Conservation (phyloP, 2,329 filamentous ascomycete genomes). For the Penicillium sp. region DNA sequence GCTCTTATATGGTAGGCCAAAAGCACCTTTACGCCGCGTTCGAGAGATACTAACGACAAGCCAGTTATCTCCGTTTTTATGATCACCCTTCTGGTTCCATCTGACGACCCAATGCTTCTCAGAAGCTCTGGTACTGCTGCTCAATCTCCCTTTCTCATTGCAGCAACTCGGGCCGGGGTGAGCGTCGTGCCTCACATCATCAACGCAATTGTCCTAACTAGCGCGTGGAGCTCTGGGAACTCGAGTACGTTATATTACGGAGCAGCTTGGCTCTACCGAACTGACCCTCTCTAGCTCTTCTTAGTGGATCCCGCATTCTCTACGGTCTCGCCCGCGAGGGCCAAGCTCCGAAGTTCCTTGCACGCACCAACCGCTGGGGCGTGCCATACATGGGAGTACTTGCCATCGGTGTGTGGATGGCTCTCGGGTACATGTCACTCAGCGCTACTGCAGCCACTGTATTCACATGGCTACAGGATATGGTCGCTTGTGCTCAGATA, state of each 20-base stretch:
- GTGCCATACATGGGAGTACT: conserved; percentile 58
- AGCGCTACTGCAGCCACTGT: conserved; percentile 54
- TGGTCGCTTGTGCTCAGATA: conserved; percentile 40
- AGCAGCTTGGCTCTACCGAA: not conserved
- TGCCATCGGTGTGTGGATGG: conserved; percentile 53
- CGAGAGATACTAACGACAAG: not conserved
- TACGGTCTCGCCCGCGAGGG: conserved; percentile 38
- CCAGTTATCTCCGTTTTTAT: conserved; percentile 53
- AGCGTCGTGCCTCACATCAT: conserved; percentile 13
- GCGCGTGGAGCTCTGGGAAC: conserved; percentile 42
- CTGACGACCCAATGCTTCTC: conserved; percentile 47
- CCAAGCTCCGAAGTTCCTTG: conserved; percentile 34
- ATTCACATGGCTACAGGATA: conserved; percentile 66
- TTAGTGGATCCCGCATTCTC: conserved; percentile 35
- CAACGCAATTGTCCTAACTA: conserved; percentile 12
- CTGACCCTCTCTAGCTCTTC: conserved; percentile 9
- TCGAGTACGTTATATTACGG: conserved; percentile 25
- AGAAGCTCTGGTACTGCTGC: conserved; percentile 48
- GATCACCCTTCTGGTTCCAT: conserved; percentile 43
- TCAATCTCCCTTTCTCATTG: conserved; percentile 40
- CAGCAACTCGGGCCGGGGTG: conserved; percentile 45
- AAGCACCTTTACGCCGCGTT: not conserved
- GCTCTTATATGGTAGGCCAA: conserved; percentile 46
- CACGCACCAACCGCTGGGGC: conserved; percentile 43
- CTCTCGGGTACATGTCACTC: conserved; percentile 64